Percentiles rank a stretch among this genome's conserved stretches.
Evolutionary conservation across 176 grass and related monocot species (phyloP).

Genomic region (Oryza officinalis): DNA sequence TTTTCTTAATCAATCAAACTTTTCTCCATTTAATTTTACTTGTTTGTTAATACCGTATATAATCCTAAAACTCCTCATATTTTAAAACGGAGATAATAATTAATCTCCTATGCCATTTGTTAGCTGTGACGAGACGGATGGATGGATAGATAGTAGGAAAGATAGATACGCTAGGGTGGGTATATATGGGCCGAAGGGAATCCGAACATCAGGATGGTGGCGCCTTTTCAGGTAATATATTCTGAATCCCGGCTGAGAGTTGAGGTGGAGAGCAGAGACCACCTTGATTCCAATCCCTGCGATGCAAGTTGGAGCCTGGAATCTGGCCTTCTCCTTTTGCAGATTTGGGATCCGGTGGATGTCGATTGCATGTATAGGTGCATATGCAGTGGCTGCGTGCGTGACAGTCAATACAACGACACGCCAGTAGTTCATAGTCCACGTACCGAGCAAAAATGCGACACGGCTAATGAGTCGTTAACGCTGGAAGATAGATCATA

Average conservation of each 20-base stretch:
- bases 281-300: slow-evolving; percentile 30
- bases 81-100: too few relatives aligned
- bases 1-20: too few relatives aligned
- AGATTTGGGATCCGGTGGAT: slow-evolving; percentile 49
- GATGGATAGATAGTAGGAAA: not conserved
- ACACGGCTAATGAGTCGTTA: not conserved
- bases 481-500: not conserved
- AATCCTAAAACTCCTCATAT: too few relatives aligned
- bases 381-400: not conserved
- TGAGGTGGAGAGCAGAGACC: slow-evolving; percentile 23
- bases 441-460: not conserved
- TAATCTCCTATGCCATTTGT: too few relatives aligned
- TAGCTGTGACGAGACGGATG: too few relatives aligned
- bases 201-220: not conserved
- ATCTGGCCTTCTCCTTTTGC: slow-evolving; percentile 21
- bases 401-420: not conserved
- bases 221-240: slow-evolving; percentile 23
- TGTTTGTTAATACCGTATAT: too few relatives aligned
- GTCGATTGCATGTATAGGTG: not conserved
- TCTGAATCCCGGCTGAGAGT: slow-evolving; percentile 15
- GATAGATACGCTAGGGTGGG: slow-evolving; percentile 11
- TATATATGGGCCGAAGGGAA: slow-evolving; percentile 25
- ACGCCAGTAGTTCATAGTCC: not conserved
- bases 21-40: too few relatives aligned
- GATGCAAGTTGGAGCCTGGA: slow-evolving; percentile 31